Conservation (phyloP, 371 early-diverging fungal species). For the Mucor piriformis region DNA sequence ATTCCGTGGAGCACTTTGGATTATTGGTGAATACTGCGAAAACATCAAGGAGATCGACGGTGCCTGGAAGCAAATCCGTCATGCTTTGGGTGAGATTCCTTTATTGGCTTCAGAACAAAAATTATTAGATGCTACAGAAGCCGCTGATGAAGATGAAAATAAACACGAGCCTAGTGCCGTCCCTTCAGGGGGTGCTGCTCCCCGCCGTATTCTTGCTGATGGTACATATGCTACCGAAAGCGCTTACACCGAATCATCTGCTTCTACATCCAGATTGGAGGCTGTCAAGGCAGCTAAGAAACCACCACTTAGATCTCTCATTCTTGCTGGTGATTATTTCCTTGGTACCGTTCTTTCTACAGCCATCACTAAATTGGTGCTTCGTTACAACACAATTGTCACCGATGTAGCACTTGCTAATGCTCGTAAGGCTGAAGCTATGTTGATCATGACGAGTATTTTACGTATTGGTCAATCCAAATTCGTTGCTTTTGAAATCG, state of each 20-base stretch:
- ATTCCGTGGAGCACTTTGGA: slow-evolving; percentile 96
- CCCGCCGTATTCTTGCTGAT: slow-evolving; percentile 88
- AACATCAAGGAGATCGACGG: slow-evolving; percentile 77
- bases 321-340: slow-evolving; percentile 93
- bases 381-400: slow-evolving; percentile 66
- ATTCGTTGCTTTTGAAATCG: slow-evolving; percentile 83
- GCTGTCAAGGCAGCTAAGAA: slow-evolving; percentile 71
- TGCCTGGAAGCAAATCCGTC: slow-evolving; percentile 82
- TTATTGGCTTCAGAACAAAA: slow-evolving; percentile 88
- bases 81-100: slow-evolving; percentile 89
- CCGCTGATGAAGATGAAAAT: slow-evolving; percentile 43
- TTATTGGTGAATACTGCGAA: slow-evolving; percentile 92
- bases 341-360: slow-evolving; percentile 87
- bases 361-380: slow-evolving; percentile 86
- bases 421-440: slow-evolving; percentile 85
- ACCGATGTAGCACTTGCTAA: slow-evolving; percentile 64
- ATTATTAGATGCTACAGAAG: slow-evolving; percentile 62
- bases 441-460: slow-evolving; percentile 96
- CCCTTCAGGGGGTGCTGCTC: slow-evolving; percentile 52
- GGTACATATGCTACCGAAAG: slow-evolving; percentile 97
- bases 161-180: slow-evolving; percentile 34
- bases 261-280: slow-evolving; percentile 54
- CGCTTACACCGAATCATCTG: slow-evolving; percentile 64
- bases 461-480: slow-evolving; percentile 91
- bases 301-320: slow-evolving; percentile 79